phyloP scores from a whole-genome alignment of 306 rosid species.

The Rubus parviflorus region DNA sequence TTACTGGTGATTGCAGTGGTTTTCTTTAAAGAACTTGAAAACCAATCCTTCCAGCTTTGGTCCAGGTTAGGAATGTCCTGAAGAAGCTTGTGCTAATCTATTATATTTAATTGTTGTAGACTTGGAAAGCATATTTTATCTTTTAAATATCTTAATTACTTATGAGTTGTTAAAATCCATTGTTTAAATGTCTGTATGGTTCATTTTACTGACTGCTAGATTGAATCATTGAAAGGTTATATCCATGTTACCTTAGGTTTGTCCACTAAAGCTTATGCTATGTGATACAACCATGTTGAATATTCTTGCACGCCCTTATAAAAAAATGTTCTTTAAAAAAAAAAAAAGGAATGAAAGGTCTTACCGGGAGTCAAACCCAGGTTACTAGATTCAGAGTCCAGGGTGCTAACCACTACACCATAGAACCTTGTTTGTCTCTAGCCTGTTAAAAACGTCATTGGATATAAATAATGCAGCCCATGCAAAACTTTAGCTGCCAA shows the following conservation, averaged over 20 bases:
- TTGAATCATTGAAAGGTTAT: not conserved
- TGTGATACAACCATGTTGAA: conserved; percentile 1
- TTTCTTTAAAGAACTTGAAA: too few relatives aligned
- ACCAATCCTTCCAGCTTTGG: too few relatives aligned
- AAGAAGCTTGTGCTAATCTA: too few relatives aligned
- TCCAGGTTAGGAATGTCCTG: too few relatives aligned
- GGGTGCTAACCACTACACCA: not conserved
- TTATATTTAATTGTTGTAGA: too few relatives aligned
- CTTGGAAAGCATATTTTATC: too few relatives aligned
- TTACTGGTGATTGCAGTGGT: too few relatives aligned
- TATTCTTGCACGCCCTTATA: conserved; percentile 1
- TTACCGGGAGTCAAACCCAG: not conserved
- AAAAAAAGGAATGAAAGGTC: not conserved
- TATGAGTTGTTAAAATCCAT: too few relatives aligned
- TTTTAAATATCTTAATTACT: too few relatives aligned
- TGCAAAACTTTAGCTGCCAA: not conserved
- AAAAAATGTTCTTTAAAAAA: too few relatives aligned
- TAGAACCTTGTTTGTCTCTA: not conserved
- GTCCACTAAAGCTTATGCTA: conserved; percentile 5
- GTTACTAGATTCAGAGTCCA: not conserved
- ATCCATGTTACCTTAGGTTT: conserved; percentile 77
- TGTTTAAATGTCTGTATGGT: too few relatives aligned
- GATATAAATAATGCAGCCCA: not conserved
- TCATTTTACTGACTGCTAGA: too few relatives aligned
- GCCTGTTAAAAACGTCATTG: not conserved